Conservation (phyloP, 495 filamentous ascomycete genomes). For the Neurospora hispaniola region DNA sequence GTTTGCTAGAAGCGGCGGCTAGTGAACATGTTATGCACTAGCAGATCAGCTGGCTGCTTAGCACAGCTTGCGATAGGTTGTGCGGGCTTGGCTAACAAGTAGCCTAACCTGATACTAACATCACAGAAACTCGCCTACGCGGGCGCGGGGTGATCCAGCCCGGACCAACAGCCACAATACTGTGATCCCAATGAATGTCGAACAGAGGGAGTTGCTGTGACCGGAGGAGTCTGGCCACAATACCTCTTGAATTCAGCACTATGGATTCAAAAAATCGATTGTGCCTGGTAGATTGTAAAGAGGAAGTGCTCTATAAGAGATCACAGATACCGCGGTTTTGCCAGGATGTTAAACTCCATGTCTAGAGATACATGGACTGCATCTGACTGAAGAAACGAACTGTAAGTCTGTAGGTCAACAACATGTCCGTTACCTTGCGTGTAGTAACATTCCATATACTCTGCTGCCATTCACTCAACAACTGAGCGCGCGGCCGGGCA, state of each 20-base stretch:
- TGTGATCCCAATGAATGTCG: background rate
- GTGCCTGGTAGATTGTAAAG: background rate
- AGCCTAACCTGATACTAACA: background rate
- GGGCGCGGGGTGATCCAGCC: background rate
- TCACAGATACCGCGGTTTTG: background rate
- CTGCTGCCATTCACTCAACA: background rate
- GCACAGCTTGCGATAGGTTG: background rate
- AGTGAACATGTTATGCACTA: background rate
- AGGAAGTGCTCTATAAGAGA: background rate
- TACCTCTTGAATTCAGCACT: too few species aligned
- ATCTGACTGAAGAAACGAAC: background rate
- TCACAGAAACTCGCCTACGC: background rate
- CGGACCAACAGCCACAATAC: background rate
- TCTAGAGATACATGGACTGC: background rate
- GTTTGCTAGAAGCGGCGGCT: background rate
- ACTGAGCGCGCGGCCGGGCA: background rate
- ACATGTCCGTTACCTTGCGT: background rate
- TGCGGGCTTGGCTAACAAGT: background rate
- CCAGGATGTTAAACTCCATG: too few species aligned
- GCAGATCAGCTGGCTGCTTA: background rate
- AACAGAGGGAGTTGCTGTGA: background rate
- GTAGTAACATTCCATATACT: background rate
- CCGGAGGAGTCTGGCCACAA: background rate
- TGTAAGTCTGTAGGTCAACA: background rate
- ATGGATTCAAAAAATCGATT: background rate